These are phyloP conservation scores for Rosa multiflora DNA, from an alignment of 306 rosid species.

Conservation along the genomic window DNA sequence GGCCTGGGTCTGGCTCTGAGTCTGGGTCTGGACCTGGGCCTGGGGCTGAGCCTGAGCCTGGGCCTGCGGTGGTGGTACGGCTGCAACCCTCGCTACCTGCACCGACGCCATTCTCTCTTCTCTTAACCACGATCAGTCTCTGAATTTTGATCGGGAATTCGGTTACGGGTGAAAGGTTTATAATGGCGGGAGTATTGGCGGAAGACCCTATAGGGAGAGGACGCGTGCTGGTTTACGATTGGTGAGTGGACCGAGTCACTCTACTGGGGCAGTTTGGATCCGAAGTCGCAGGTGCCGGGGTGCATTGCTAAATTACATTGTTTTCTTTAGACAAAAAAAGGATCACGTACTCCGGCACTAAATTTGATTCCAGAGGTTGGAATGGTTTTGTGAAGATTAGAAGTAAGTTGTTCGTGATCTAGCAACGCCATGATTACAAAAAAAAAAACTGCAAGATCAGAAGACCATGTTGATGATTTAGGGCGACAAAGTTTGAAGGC, in stretches of 20 bases:
- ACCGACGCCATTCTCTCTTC: slow-evolving; percentile 42
- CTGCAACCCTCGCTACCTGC: slow-evolving; percentile 17
- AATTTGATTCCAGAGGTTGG: no score
- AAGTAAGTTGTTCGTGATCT: no score
- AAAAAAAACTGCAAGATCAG: neutral
- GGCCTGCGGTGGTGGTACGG: slow-evolving; percentile 8
- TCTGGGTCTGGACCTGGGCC: neutral
- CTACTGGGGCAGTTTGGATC: slow-evolving; percentile 17
- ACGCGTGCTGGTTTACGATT: slow-evolving; percentile 27
- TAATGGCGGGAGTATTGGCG: slow-evolving; percentile 35
- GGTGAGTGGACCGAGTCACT: slow-evolving; percentile 23
- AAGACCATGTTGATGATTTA: no score
- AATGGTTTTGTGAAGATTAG: no score
- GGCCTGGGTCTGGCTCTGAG: neutral
- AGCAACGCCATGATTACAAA: no score
- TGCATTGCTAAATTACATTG: no score
- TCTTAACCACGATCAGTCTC: neutral
- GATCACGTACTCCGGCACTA: no score
- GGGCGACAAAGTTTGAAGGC: neutral
- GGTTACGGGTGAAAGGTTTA: slow-evolving; percentile 24
- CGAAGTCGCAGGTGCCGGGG: neutral
- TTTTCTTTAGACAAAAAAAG: no score
- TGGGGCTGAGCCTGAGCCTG: neutral
- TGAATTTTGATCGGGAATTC: slow-evolving; percentile 20
- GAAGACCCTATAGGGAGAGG: neutral